Percentiles rank a stretch among this genome's conserved stretches.
Evolutionary conservation across 2,329 filamentous ascomycete species (phyloP).

Genomic region (Hymenotorrendiella dingleyae): DNA sequence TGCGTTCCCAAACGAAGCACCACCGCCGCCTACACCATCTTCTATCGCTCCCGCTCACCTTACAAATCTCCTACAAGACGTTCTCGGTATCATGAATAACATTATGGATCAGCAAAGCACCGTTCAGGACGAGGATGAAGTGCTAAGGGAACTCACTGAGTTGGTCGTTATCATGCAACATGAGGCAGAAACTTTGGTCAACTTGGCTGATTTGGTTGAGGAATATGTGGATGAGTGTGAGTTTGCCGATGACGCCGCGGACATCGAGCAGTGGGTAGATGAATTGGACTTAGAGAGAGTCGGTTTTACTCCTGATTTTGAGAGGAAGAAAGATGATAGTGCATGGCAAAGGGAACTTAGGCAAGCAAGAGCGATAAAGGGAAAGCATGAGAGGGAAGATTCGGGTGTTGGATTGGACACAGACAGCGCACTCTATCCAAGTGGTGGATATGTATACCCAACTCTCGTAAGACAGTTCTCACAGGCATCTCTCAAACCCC

Average conservation of each 20-base stretch:
- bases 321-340: too few relatives aligned
- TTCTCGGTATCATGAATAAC: slow-evolving; percentile 17
- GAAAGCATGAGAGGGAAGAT: not conserved
- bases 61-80: slow-evolving; percentile 14
- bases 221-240: slow-evolving; percentile 16
- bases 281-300: not conserved
- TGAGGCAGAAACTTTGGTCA: slow-evolving; percentile 16
- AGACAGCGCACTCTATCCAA: not conserved
- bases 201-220: slow-evolving; percentile 15
- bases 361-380: not conserved
- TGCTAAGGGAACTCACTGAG: slow-evolving; percentile 13
- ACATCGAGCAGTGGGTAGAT: slow-evolving; percentile 4
- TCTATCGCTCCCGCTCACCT: slow-evolving; percentile 12
- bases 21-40: slow-evolving; percentile 9
- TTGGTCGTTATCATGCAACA: slow-evolving; percentile 20
- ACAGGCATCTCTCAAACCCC: not conserved
- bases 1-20: not conserved
- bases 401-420: slow-evolving; percentile 2
- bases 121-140: slow-evolving; percentile 10
- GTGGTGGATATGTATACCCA: too few relatives aligned
- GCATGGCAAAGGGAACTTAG: too few relatives aligned
- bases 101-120: slow-evolving; percentile 11
- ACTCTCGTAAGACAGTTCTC: not conserved
- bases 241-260: slow-evolving; percentile 1
- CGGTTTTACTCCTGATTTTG: not conserved